Evolutionary conservation across 164 flowering plant species (phyloP).

Genomic region (Sextonia rubra): DNA sequence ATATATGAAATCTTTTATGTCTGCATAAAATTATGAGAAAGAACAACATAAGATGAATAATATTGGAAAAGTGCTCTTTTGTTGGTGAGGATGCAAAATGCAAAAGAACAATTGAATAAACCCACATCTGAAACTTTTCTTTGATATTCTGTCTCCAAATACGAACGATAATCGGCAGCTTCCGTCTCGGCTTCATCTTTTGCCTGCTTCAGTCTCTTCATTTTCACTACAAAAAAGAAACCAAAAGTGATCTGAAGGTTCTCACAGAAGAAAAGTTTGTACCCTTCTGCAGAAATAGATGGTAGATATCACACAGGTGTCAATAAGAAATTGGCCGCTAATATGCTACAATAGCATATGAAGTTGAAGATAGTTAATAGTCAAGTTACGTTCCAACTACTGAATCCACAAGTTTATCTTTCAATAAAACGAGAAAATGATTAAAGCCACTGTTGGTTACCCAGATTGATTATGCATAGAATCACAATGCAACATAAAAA

Average conservation of each 20-base stretch:
- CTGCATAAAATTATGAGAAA: neutral
- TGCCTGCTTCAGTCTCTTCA: conserved; percentile 58
- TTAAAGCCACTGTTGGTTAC: no score
- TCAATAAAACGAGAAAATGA: no score
- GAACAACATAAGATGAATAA: neutral
- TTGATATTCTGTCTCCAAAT: conserved; percentile 52
- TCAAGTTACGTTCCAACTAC: no score
- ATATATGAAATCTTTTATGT: neutral
- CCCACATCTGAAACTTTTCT: conserved; percentile 44
- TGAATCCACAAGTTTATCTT: no score
- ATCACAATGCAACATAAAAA: neutral
- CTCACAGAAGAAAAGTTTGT: neutral
- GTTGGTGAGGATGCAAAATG: no score
- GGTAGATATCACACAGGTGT: neutral
- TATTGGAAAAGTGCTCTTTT: no score
- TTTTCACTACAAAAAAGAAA: conserved; percentile 32
- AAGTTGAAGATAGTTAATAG: no score
- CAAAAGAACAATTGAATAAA: neutral
- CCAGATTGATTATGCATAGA: neutral
- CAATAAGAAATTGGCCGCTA: neutral
- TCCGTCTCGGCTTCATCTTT: conserved; percentile 67
- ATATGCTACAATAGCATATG: neutral
- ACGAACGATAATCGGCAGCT: conserved; percentile 31
- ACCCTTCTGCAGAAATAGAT: neutral
- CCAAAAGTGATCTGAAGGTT: neutral